Evolutionary conservation across 106 monocot genomes (phyloP), one percentile per base, ranked within the genome.

Genomic region (Dioscorea dumetorum): DNA sequence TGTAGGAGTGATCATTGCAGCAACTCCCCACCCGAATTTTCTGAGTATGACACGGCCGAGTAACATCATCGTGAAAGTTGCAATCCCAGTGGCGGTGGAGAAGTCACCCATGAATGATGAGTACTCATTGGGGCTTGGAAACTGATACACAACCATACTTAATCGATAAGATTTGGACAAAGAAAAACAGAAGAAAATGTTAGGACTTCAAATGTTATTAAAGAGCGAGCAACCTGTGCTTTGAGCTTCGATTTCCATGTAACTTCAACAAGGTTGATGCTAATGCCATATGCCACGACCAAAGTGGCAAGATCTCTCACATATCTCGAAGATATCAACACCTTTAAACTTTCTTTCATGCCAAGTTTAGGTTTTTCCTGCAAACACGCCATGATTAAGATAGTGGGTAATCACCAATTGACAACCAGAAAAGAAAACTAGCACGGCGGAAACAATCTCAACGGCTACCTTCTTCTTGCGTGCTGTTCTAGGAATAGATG

Each of bases 161-260:
- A 28, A 61, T 60, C 34, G 50, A 51, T 64, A 62, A 53, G 28
- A 63, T 85, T 31, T 23, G 24, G 24, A 17, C 12, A 2, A 33
- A 20, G 3, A 50, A 50, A 19, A 2, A 50, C 20, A 66, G 2
- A 51, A 16, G 41, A 66, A 10, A 17, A 48, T 3, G 28, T 28
- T 34, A 65, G 41, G 8, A 20, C 6, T 19, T 15, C 62, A 34
- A 16, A 33, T 10, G 15, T 4, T 32, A 33, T 0, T 33, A 22
- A 78, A 71, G 41, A 63, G 52, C 56, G 48, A 61, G 18, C 48
- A 86, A 97, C 97, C 91, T 97, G 97, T 50, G 97, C 91, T 69
- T 91, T 97, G 28, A 95, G 88, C 60, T 95, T 95, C 50, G 95
- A 95, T 79, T 95, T 95, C 95, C 95, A 95, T 60, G 97, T 97